Base-by-base conservation (phyloP, 371 early-diverging fungal genomes). In the Circinella umbellata region DNA sequence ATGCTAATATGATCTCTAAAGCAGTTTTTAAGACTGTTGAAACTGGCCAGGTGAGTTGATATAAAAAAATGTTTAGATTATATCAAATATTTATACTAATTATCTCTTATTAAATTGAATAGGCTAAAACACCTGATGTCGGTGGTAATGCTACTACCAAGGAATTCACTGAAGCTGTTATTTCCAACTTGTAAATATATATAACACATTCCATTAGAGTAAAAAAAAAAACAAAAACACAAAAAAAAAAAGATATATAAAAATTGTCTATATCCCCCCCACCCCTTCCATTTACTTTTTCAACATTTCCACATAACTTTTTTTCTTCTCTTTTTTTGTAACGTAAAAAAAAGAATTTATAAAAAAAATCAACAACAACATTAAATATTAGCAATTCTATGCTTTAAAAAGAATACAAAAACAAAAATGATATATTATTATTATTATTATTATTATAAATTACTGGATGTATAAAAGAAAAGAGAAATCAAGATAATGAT, bases 91-190 rank as follows among this genome's bases (percentile, higher is more conserved):
- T n/a, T n/a, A n/a, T n/a, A n/a, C n/a, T n/a, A n/a, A n/a, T n/a
- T n/a, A n/a, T n/a, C n/a, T n/a, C n/a, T n/a, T n/a, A n/a, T n/a
- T n/a, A n/a, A n/a, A n/a, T n/a, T n/a, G n/a, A n/a, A n/a, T n/a
- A n/a, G 64, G 72, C 67, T 15, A 71, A 66, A 71, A 83, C 83
- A 49, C 70, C 60, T 54, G 81, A 83, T 65, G 79, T 83, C 63
- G 81, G 83, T 48, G 83, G 81, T 35, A 68, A 64, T 20, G 77
- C 64, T 80, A 89, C 90, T 65, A 96, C 96, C 72, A 93, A 93
- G 70, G 96, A 97, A 66, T 98, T 98, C 76, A 97, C 98, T 70
- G 82, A 83, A 63, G 91, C 90, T 51, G 85, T 95, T 75, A 90
- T 94, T 71, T 72, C 78, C 68, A 85, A 86, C 69, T 77, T 91